phyloP scores from a whole-genome alignment of 2,329 filamentous ascomycete species.

The Rutstroemia sp. region DNA sequence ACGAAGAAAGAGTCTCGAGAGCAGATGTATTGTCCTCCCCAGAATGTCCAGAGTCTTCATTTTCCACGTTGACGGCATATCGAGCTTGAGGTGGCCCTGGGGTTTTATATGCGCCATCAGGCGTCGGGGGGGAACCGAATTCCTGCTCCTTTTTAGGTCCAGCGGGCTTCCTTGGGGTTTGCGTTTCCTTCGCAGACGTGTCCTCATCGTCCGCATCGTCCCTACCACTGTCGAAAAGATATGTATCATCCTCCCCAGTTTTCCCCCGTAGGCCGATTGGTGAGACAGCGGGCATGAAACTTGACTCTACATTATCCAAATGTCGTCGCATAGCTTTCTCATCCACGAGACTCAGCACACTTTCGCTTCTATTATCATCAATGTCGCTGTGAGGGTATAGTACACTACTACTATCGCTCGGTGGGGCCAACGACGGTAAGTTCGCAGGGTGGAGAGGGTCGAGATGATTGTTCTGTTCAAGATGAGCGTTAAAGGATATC shows the following conservation, averaged over 20 bases:
- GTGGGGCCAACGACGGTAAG: conserved; percentile 22
- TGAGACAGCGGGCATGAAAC: conserved; percentile 52
- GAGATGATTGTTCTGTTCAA: conserved; percentile 16
- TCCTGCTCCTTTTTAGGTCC: background rate
- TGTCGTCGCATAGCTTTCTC: conserved; percentile 35
- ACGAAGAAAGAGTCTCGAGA: conserved; percentile 48
- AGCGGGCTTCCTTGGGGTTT: background rate
- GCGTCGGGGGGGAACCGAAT: conserved; percentile 20
- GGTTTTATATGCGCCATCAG: conserved; percentile 23
- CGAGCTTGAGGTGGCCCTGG: conserved; percentile 13
- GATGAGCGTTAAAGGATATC: conserved; percentile 15
- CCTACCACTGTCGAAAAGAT: conserved; percentile 42
- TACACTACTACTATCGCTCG: conserved; percentile 24
- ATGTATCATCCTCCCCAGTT: conserved; percentile 49
- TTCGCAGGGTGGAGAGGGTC: conserved; percentile 20
- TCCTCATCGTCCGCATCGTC: background rate
- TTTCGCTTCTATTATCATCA: conserved; percentile 19
- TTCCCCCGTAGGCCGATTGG: conserved; percentile 41
- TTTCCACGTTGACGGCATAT: background rate
- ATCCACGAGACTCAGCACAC: conserved; percentile 22
- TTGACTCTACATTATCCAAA: conserved; percentile 57
- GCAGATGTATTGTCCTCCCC: conserved; percentile 39
- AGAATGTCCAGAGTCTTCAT: conserved; percentile 14
- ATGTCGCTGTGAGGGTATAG: conserved; percentile 23
- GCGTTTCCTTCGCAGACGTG: background rate